Evolutionary conservation across 2,329 filamentous ascomycete genomes (phyloP).

Genomic region (Xylariales sp.): DNA sequence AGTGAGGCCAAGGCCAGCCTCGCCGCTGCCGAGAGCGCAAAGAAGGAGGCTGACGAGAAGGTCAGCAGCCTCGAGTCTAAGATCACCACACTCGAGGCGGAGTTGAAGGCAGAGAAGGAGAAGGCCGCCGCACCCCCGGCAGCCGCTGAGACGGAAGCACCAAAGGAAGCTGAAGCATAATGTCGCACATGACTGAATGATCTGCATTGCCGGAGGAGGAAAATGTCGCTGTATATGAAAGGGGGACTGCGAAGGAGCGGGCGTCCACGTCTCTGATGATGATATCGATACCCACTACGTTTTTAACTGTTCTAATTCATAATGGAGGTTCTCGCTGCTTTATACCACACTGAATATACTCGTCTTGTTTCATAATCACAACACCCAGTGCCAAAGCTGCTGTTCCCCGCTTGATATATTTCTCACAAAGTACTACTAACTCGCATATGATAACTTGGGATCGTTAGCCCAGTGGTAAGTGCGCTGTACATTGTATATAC

Average conservation of each 20-base stretch:
- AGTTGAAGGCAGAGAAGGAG: slow-evolving; percentile 13
- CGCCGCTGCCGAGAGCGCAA: slow-evolving; percentile 12
- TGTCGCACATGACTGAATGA: slow-evolving; percentile 7
- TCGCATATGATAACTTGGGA: too few species aligned
- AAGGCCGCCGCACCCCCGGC: slow-evolving; percentile 5
- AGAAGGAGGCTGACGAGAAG: slow-evolving; percentile 8
- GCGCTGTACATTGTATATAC: too few species aligned
- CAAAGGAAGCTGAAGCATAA: slow-evolving; percentile 3
- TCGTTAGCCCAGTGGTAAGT: too few species aligned
- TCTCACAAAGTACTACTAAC: too few species aligned
- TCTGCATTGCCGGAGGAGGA: slow-evolving; percentile 7
- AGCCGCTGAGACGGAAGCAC: neutral
- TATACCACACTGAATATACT: too few species aligned
- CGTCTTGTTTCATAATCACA: too few species aligned
- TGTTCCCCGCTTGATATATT: too few species aligned
- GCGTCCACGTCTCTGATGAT: slow-evolving; percentile 8
- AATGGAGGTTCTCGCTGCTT: slow-evolving; percentile 3
- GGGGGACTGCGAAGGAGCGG: slow-evolving; percentile 4
- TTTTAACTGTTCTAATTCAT: slow-evolving; percentile 6
- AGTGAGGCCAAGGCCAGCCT: slow-evolving; percentile 6
- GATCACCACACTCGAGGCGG: slow-evolving; percentile 15
- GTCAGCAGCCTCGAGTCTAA: slow-evolving; percentile 2
- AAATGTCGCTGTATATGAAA: slow-evolving; percentile 5
- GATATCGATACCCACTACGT: slow-evolving; percentile 8
- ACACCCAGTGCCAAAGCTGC: too few species aligned